Conservation (phyloP, 306 rosid genomes). For the Cicer cuneatum region DNA sequence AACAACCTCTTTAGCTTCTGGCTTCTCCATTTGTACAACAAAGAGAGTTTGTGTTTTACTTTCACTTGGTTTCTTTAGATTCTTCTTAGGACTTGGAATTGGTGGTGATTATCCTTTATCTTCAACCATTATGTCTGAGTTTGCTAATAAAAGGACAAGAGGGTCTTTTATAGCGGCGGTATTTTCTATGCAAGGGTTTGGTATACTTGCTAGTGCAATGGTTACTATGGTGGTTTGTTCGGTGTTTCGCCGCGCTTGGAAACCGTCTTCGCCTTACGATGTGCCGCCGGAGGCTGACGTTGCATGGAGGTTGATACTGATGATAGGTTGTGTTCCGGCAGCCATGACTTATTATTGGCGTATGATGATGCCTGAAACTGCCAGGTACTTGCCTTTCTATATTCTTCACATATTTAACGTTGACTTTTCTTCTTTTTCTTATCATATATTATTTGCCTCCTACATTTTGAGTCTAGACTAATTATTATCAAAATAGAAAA, state of each 20-base stretch:
- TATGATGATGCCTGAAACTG: constrained; percentile 90
- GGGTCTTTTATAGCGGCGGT: constrained; percentile 88
- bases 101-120: constrained; percentile 90
- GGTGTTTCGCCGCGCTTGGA: constrained; percentile 44
- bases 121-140: constrained; percentile 88
- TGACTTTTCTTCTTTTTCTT: not conserved
- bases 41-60: constrained; percentile 54
- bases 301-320: constrained; percentile 78
- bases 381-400: constrained; percentile 57
- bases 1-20: constrained; percentile 61
- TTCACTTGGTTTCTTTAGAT: constrained; percentile 66
- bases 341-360: constrained; percentile 89
- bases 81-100: constrained; percentile 72
- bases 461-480: too few species aligned
- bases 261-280: not conserved
- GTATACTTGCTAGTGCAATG: constrained; percentile 66
- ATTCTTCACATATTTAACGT: not conserved
- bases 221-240: constrained; percentile 65
- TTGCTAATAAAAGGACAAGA: constrained; percentile 76
- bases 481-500: too few species aligned
- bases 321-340: constrained; percentile 77
- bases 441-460: too few species aligned
- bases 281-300: constrained; percentile 64
- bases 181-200: constrained; percentile 86
- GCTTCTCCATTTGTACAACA: constrained; percentile 65